Base-by-base conservation (phyloP, 164 flowering plant species). In the Santalum album region DNA sequence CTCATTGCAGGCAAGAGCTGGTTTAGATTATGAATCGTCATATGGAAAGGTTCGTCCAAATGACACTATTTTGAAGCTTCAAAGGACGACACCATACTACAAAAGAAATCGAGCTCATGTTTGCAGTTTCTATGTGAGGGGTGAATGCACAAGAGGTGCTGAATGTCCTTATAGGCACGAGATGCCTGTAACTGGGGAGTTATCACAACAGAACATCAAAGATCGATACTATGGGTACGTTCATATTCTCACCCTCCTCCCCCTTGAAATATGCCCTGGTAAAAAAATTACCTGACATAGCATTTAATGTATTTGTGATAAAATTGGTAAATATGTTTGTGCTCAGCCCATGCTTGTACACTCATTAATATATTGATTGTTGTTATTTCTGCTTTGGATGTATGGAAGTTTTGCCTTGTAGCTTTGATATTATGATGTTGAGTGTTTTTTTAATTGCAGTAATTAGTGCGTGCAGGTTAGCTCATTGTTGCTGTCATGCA, bases 221-320 rank as follows among this genome's bases (percentile, higher is more conserved):
- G 98, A 91, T 65, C 96, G 96, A 65, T 91, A 88, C 62, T 91
- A 91, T 38, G 98, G 98, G 96, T 91, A 81, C 55, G 90, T 73
- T 12, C 25, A n/a, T 38, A 11, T 38, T n/a, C n/a, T n/a, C n/a
- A n/a, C n/a, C n/a, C 17, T 38, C 17, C n/a, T n/a, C 14, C 17
- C 7, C 42, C 17, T n/a, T n/a, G n/a, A n/a, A n/a, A n/a, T n/a
- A n/a, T n/a, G n/a, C n/a, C n/a, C n/a, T n/a, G n/a, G n/a, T n/a
- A n/a, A n/a, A n/a, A n/a, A n/a, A n/a, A n/a, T n/a, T n/a, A n/a
- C n/a, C n/a, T n/a, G n/a, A n/a, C n/a, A n/a, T n/a, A n/a, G n/a
- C n/a, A n/a, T n/a, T n/a, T n/a, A n/a, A n/a, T n/a, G n/a, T n/a
- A n/a, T n/a, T n/a, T n/a, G n/a, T n/a, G n/a, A n/a, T n/a, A n/a